phyloP scores from a whole-genome alignment of 2,329 filamentous ascomycete species.

The Xylaria multiplex region DNA sequence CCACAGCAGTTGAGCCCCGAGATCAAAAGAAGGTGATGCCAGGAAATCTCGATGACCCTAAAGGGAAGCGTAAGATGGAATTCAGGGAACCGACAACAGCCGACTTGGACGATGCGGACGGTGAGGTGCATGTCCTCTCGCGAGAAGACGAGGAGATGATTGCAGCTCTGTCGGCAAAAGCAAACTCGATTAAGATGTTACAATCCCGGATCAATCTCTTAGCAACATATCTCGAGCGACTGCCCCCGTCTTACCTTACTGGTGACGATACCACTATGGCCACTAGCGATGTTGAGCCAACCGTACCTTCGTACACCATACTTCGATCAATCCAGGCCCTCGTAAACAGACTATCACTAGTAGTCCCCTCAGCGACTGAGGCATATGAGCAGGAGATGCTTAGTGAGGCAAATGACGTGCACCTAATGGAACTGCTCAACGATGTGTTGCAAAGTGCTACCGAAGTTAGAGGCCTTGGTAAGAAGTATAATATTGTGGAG shows the following conservation, averaged over 20 bases:
- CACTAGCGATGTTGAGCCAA: slow-evolving; percentile 50
- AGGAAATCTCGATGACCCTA: slow-evolving; percentile 56
- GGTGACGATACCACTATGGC: slow-evolving; percentile 51
- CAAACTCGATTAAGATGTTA: slow-evolving; percentile 94
- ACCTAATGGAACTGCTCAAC: slow-evolving; percentile 79
- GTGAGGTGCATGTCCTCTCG: slow-evolving; percentile 59
- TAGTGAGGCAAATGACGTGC: slow-evolving; percentile 85
- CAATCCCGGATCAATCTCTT: slow-evolving; percentile 79
- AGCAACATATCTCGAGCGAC: slow-evolving; percentile 77
- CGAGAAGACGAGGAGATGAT: slow-evolving; percentile 70
- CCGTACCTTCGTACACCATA: slow-evolving; percentile 71
- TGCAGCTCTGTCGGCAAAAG: slow-evolving; percentile 80
- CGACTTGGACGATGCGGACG: slow-evolving; percentile 42
- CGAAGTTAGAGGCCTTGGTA: slow-evolving; percentile 77
- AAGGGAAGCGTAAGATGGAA: slow-evolving; percentile 61
- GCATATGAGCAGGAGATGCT: slow-evolving; percentile 76
- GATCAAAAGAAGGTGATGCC: slow-evolving; percentile 56
- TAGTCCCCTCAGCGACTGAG: slow-evolving; percentile 75
- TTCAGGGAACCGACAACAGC: slow-evolving; percentile 47
- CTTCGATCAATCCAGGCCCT: slow-evolving; percentile 90
- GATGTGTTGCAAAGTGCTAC: slow-evolving; percentile 77
- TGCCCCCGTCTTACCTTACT: slow-evolving; percentile 73
- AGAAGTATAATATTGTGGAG: slow-evolving; percentile 75
- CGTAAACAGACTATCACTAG: slow-evolving; percentile 81
- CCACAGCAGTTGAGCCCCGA: slow-evolving; percentile 64